Conservation (phyloP, 2,329 filamentous ascomycete genomes). For the Ceratocystis alfenasii region DNA sequence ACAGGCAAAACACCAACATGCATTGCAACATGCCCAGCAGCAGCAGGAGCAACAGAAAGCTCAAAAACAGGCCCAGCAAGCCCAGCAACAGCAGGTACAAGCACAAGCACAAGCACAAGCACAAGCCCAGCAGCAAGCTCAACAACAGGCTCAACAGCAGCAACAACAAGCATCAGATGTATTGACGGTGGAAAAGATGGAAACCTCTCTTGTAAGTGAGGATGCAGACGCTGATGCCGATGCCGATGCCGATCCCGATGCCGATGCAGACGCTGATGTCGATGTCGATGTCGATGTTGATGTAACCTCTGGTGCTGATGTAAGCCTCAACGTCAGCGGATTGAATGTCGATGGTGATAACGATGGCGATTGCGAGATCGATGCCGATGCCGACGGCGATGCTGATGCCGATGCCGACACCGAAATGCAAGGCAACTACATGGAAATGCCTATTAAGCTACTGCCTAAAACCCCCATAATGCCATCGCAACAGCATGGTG, state of each 20-base stretch:
- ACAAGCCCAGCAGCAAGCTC: conserved; percentile 29
- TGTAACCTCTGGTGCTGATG: conserved; percentile 26
- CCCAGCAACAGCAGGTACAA: conserved; percentile 29
- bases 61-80: conserved; percentile 12
- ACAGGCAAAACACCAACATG: conserved; percentile 23
- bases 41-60: conserved; percentile 31
- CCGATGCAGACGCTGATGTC: conserved; percentile 32
- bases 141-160: conserved; percentile 27
- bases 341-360: conserved; percentile 14
- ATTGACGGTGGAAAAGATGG: conserved; percentile 27
- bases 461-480: conserved; percentile 18
- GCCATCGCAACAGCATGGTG: conserved; percentile 31
- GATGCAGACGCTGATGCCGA: conserved; percentile 35
- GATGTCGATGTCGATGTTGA: conserved; percentile 27
- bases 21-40: conserved; percentile 24
- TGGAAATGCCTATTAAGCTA: conserved; percentile 29
- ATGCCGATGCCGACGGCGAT: conserved; percentile 27
- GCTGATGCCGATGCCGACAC: conserved; percentile 34
- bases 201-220: conserved; percentile 30
- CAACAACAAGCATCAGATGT: conserved; percentile 26
- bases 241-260: conserved; percentile 24
- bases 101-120: conserved; percentile 28
- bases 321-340: conserved; percentile 22
- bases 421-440: conserved; percentile 48
- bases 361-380: conserved; percentile 25